Evolutionary conservation across 1,284 basidiomycete genomes (phyloP).

Genomic region (Malassezia furfur): DNA sequence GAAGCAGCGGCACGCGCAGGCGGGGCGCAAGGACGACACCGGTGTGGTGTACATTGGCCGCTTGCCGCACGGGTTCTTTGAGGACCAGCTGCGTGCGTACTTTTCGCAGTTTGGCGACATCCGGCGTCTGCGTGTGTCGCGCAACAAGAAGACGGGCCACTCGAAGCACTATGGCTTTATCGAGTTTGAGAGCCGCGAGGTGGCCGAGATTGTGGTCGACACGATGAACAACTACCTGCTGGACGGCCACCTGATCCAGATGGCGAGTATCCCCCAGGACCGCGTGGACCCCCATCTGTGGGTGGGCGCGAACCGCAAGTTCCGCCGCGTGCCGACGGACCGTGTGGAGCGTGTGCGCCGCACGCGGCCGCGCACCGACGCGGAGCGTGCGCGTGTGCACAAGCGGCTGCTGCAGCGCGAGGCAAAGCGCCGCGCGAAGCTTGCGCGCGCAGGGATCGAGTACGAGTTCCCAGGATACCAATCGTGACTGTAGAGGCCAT

Average conservation of each 20-base stretch:
- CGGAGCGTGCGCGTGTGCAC: slow-evolving; percentile 62
- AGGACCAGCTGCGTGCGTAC: slow-evolving; percentile 82
- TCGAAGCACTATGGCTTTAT: slow-evolving; percentile 96
- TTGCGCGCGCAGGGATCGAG: slow-evolving; percentile 72
- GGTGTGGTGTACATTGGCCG: slow-evolving; percentile 86
- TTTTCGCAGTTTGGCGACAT: slow-evolving; percentile 91
- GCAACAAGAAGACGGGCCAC: slow-evolving; percentile 90
- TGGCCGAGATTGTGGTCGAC: slow-evolving; percentile 89
- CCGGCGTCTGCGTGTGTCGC: slow-evolving; percentile 74
- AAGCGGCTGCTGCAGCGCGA: slow-evolving; percentile 69
- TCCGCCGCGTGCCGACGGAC: slow-evolving; percentile 64
- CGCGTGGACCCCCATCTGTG: slow-evolving; percentile 85
- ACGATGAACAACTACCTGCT: slow-evolving; percentile 99
- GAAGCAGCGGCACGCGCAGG: slow-evolving; percentile 18
- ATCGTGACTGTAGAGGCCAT: background rate
- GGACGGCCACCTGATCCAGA: slow-evolving; percentile 81
- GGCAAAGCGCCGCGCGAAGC: slow-evolving; percentile 64
- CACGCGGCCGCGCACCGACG: slow-evolving; percentile 68
- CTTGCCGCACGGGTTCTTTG: slow-evolving; percentile 93
- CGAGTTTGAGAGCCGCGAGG: slow-evolving; percentile 79
- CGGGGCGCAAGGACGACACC: slow-evolving; percentile 36
- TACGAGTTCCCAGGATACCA: slow-evolving; percentile 67
- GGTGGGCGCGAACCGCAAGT: slow-evolving; percentile 92
- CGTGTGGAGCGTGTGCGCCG: slow-evolving; percentile 60
- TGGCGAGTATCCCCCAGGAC: slow-evolving; percentile 65